These are phyloP conservation scores for Pichiaceae sp. DNA, from an alignment of 1,139 yeast species.

Conservation along the genomic window DNA sequence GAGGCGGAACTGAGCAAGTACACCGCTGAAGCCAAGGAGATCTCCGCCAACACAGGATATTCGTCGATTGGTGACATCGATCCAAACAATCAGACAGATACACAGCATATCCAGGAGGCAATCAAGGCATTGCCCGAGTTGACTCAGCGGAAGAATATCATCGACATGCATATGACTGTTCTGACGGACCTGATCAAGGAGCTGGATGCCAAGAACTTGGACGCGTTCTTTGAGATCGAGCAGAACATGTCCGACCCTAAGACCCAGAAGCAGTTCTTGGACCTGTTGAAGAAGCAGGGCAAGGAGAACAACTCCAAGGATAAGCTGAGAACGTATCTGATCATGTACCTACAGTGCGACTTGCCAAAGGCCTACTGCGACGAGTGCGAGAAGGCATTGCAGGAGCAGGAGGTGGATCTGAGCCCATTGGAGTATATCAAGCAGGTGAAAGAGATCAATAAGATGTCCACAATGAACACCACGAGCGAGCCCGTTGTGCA, in stretches of 20 bases:
- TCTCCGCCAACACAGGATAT: constrained; percentile 75
- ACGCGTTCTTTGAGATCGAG: constrained; percentile 88
- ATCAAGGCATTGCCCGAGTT: constrained; percentile 88
- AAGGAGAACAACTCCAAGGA: constrained; percentile 59
- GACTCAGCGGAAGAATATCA: constrained; percentile 77
- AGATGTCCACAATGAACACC: constrained; percentile 42
- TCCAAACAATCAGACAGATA: constrained; percentile 52
- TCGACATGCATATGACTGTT: constrained; percentile 96
- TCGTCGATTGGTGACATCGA: constrained; percentile 63
- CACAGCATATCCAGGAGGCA: constrained; percentile 77
- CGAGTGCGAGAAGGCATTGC: constrained; percentile 59
- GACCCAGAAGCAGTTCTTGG: constrained; percentile 50
- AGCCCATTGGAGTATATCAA: constrained; percentile 64
- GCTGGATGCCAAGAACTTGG: constrained; percentile 76
- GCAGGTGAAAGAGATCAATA: constrained; percentile 71
- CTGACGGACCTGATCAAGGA: constrained; percentile 78
- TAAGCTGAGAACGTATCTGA: constrained; percentile 80
- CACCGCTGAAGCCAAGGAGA: constrained; percentile 78
- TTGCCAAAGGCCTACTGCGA: constrained; percentile 54
- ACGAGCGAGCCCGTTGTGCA: constrained; percentile 16
- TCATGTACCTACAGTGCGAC: constrained; percentile 49
- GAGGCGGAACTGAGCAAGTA: constrained; percentile 75
- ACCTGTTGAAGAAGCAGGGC: constrained; percentile 37
- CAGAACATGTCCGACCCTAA: constrained; percentile 63
- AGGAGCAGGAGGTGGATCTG: constrained; percentile 50